Percentiles rank a stretch among this genome's conserved stretches.
Evolutionary conservation across 169 alveolate genomes (phyloP).

Genomic region (Plasmodium vinckei): DNA sequence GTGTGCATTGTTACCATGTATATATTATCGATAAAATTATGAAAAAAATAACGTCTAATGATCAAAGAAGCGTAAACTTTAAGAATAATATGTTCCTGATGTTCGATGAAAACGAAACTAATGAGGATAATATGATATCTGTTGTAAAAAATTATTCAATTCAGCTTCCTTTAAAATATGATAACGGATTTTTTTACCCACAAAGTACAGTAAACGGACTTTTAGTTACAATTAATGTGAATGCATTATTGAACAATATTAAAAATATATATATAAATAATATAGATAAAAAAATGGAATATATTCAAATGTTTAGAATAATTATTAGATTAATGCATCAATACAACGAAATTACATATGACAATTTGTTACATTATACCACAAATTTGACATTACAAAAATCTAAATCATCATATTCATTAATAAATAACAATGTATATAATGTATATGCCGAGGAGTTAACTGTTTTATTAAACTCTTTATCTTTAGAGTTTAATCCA

Average conservation of each 20-base stretch:
- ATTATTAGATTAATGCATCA: constrained; percentile 23
- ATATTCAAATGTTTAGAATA: constrained; percentile 63
- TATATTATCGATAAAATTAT: constrained; percentile 43
- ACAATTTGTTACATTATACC: constrained; percentile 48
- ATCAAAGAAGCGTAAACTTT: not conserved
- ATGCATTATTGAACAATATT: not conserved
- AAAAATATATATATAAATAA: constrained; percentile 64
- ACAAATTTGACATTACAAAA: constrained; percentile 17
- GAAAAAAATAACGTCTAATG: constrained; percentile 13
- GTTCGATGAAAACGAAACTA: constrained; percentile 18
- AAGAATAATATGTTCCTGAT: constrained; percentile 5
- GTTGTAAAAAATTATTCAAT: not conserved
- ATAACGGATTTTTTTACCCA: constrained; percentile 9
- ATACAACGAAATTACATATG: constrained; percentile 29
- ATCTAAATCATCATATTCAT: not conserved
- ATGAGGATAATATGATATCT: not conserved
- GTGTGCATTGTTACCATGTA: constrained; percentile 42
- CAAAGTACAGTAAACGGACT: constrained; percentile 31
- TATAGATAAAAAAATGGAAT: constrained; percentile 55
- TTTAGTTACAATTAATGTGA: constrained; percentile 28
- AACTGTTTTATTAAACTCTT: constrained; percentile 60
- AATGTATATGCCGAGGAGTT: constrained; percentile 60
- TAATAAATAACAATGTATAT: constrained; percentile 8
- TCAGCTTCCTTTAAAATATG: constrained; percentile 52
- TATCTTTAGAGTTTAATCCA: constrained; percentile 30